Conservation (phyloP, 148 eudicot genomes). For the Rhododendron ovatum region DNA sequence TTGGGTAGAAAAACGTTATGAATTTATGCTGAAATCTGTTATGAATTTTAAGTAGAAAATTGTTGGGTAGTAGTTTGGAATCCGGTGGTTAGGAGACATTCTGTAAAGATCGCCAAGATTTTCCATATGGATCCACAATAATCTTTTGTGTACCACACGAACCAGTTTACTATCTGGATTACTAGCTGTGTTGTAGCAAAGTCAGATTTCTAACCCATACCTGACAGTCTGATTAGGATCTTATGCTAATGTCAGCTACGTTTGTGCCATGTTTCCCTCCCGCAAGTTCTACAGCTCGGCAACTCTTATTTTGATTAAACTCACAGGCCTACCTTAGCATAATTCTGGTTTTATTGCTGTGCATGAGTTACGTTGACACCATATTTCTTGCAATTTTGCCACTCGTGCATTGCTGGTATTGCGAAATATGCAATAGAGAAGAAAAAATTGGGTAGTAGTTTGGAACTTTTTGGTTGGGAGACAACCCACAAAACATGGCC, state of each 20-base stretch:
- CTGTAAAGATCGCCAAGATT: not conserved
- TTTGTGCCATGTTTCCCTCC: not conserved
- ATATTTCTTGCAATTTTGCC: not conserved
- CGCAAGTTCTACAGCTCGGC: not conserved
- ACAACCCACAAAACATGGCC: slow-evolving; percentile 4
- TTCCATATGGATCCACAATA: not conserved
- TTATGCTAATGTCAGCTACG: not conserved
- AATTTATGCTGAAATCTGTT: not conserved
- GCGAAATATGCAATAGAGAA: not conserved
- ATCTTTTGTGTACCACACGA: not conserved
- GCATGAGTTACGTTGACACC: not conserved
- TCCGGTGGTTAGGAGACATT: too few species aligned
- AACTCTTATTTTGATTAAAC: not conserved
- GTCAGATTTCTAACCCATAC: not conserved
- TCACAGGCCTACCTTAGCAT: not conserved
- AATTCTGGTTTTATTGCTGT: not conserved
- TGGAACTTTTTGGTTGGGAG: not conserved
- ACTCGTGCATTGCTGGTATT: not conserved
- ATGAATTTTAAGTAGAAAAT: not conserved
- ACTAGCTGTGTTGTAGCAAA: not conserved
- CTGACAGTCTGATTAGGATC: not conserved
- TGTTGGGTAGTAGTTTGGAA: too few species aligned
- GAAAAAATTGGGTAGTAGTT: not conserved
- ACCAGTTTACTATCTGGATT: not conserved
- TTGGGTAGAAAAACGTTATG: too few species aligned